phyloP scores from a whole-genome alignment of 257 asterid species.

The Handroanthus guayacan region DNA sequence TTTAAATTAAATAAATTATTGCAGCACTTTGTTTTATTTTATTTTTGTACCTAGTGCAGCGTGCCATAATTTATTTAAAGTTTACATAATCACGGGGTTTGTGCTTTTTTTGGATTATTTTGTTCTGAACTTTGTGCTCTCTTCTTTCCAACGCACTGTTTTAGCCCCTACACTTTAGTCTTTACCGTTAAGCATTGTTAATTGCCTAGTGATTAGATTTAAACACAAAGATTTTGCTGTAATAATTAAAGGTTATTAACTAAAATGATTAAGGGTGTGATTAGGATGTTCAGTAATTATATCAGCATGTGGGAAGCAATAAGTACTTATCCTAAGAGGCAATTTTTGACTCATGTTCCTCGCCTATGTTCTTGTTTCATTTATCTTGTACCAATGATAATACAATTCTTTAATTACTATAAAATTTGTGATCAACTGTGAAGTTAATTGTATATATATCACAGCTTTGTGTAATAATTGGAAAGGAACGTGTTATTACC shows the following conservation, averaged over 20 bases:
- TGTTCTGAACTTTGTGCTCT: slow-evolving; percentile 45
- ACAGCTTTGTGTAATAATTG: no score
- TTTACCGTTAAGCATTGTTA: slow-evolving; percentile 43
- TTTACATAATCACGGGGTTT: slow-evolving; percentile 46
- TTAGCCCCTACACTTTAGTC: background rate
- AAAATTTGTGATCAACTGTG: background rate
- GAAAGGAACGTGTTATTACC: no score
- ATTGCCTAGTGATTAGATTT: slow-evolving; percentile 15
- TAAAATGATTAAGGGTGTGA: slow-evolving; percentile 37
- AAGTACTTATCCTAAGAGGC: slow-evolving; percentile 9
- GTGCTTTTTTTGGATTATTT: slow-evolving; percentile 50
- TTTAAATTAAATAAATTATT: background rate
- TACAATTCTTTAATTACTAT: background rate
- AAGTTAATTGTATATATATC: background rate
- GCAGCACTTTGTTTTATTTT: background rate
- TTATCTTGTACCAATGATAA: slow-evolving; percentile 7
- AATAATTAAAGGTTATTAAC: background rate
- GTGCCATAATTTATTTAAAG: slow-evolving; percentile 38
- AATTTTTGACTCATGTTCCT: slow-evolving; percentile 28
- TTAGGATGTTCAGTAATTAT: slow-evolving; percentile 30
- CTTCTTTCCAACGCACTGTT: slow-evolving; percentile 39
- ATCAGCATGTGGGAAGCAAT: slow-evolving; percentile 40
- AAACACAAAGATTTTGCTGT: background rate
- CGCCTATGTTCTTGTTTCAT: background rate
- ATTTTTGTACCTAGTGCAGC: slow-evolving; percentile 44